Evolutionary conservation across 768 basidiomycete genomes (phyloP).

Genomic region (Russula griseocarnosa): DNA sequence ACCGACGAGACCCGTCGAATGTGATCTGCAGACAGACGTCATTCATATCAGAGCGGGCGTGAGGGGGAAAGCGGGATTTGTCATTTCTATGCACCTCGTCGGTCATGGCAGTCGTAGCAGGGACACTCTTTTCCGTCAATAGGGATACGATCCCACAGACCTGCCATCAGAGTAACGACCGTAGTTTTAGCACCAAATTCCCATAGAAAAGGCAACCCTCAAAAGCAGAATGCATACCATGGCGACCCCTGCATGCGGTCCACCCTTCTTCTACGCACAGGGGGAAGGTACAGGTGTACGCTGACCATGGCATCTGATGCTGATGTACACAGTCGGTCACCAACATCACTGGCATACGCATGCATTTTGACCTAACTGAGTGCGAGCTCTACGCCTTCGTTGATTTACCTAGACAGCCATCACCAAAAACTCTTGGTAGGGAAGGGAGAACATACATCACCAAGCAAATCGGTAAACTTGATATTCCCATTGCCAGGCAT

Average conservation of each 20-base stretch:
- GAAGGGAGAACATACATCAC: too few species aligned
- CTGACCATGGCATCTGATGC: slow-evolving; percentile 60
- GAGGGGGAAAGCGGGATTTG: slow-evolving; percentile 32
- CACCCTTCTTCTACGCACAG: slow-evolving; percentile 91
- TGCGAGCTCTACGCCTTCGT: too few species aligned
- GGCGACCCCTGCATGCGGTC: slow-evolving; percentile 84
- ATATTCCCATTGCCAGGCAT: slow-evolving; percentile 41
- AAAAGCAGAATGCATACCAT: slow-evolving; percentile 46
- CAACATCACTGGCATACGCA: too few species aligned
- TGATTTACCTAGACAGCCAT: too few species aligned
- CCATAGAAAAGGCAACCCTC: too few species aligned
- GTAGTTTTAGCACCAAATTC: too few species aligned
- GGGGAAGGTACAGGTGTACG: slow-evolving; percentile 87
- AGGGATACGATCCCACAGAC: slow-evolving; percentile 85
- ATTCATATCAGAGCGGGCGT: slow-evolving; percentile 40
- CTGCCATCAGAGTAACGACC: slow-evolving; percentile 34
- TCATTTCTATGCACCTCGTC: slow-evolving; percentile 55
- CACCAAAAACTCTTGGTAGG: too few species aligned
- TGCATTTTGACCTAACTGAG: too few species aligned
- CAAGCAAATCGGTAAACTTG: too few species aligned
- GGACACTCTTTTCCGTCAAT: slow-evolving; percentile 64
- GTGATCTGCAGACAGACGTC: slow-evolving; percentile 52
- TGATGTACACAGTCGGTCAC: too few species aligned
- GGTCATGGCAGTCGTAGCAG: slow-evolving; percentile 78
- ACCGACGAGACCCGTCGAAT: slow-evolving; percentile 73